A percentile compares a stretch with the other conserved stretches of the same genome.
Evolutionary conservation across 2,329 filamentous ascomycete genomes (phyloP).

Genomic region (Rhinocladiella mackenziei): DNA sequence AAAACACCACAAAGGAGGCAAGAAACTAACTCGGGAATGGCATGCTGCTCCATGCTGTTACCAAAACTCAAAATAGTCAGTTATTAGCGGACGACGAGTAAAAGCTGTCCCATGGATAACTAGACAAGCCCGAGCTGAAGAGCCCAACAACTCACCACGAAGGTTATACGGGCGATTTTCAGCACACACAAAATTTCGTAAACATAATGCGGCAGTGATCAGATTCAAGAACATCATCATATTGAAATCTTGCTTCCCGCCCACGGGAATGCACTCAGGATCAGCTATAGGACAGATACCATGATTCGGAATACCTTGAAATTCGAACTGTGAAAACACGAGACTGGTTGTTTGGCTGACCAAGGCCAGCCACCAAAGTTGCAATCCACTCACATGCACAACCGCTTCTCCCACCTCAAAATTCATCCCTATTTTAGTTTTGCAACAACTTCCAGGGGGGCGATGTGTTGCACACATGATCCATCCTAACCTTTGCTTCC

Average conservation of each 20-base stretch:
- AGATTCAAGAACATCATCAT: too few relatives aligned
- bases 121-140: neutral
- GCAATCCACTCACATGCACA: slow-evolving; percentile 16
- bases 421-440: slow-evolving; percentile 5
- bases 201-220: too few relatives aligned
- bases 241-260: too few relatives aligned
- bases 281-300: too few relatives aligned
- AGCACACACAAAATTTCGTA: too few relatives aligned
- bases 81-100: slow-evolving; percentile 7
- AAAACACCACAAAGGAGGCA: neutral
- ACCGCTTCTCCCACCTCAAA: slow-evolving; percentile 8
- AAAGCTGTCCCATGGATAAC: slow-evolving; percentile 1
- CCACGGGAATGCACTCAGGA: too few relatives aligned
- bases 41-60: slow-evolving; percentile 4
- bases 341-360: slow-evolving; percentile 15
- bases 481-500: too few relatives aligned
- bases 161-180: too few relatives aligned
- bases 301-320: neutral
- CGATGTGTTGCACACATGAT: slow-evolving; percentile 14
- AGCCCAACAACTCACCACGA: neutral
- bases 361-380: slow-evolving; percentile 12
- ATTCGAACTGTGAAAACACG: slow-evolving; percentile 11
- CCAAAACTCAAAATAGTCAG: slow-evolving; percentile 10
- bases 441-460: slow-evolving; percentile 7
- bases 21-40: slow-evolving; percentile 1